A percentile compares a stretch with the other conserved stretches of the same genome.
phyloP scores from a whole-genome alignment of 2,329 filamentous ascomycete genomes.

The Aureobasidium subglaciale region DNA sequence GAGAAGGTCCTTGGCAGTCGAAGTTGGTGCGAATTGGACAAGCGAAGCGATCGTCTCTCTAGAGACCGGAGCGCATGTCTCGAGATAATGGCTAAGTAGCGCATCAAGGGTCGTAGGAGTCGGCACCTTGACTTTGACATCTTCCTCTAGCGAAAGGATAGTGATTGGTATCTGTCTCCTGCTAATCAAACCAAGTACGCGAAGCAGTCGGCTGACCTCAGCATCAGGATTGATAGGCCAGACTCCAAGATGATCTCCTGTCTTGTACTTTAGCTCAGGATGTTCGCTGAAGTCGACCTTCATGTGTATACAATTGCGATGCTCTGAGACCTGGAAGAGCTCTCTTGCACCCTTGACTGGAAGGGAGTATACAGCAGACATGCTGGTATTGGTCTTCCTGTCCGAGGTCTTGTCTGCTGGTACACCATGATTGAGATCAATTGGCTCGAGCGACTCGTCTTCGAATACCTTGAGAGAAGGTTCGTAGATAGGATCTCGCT shows the following conservation, averaged over 20 bases:
- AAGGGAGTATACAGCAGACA: conserved; percentile 29
- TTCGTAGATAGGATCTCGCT: conserved; percentile 30
- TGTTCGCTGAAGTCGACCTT: conserved; percentile 33
- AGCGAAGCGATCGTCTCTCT: conserved; percentile 33
- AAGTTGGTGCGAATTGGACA: conserved; percentile 34
- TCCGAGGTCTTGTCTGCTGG: conserved; percentile 18
- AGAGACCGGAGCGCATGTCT: conserved; percentile 38
- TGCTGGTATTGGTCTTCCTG: conserved; percentile 22
- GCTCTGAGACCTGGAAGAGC: conserved; percentile 28
- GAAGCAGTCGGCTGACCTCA: conserved; percentile 31
- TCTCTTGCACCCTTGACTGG: conserved; percentile 28
- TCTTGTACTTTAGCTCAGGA: conserved; percentile 35
- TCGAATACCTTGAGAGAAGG: conserved; percentile 26
- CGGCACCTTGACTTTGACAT: conserved; percentile 32
- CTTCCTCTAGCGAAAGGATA: conserved; percentile 25
- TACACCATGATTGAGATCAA: conserved; percentile 26
- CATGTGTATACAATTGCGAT: conserved; percentile 36
- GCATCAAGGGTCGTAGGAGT: conserved; percentile 34
- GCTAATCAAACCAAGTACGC: conserved; percentile 23
- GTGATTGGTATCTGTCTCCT: conserved; percentile 23
- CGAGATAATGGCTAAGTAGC: conserved; percentile 41
- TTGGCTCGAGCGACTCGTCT: conserved; percentile 21
- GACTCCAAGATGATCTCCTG: conserved; percentile 37
- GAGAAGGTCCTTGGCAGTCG: conserved; percentile 27
- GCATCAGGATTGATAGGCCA: conserved; percentile 35